Conservation (phyloP, 805 yeast genomes). For the Metschnikowia gelsemii region DNA sequence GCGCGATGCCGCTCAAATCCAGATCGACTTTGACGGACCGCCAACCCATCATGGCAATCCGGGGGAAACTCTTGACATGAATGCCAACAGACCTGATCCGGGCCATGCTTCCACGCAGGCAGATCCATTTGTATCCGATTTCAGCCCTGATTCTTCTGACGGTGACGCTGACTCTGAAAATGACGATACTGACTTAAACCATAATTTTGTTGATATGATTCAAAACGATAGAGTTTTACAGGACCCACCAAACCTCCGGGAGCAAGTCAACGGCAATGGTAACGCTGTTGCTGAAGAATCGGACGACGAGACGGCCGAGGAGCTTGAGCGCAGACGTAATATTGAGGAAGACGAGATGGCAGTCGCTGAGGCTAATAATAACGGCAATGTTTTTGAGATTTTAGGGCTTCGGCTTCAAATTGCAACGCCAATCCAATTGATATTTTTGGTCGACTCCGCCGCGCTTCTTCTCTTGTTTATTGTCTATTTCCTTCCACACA, state of each 20-base stretch:
- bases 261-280: no score
- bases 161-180: background rate
- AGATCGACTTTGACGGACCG: no score
- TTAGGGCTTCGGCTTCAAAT: constrained; percentile 37
- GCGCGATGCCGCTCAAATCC: no score
- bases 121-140: no score
- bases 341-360: constrained; percentile 18
- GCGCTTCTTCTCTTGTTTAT: constrained; percentile 39
- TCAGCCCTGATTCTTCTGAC: no score
- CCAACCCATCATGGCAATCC: no score
- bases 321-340: constrained; percentile 16
- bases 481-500: constrained; percentile 49
- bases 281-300: constrained; percentile 5
- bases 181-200: background rate
- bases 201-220: background rate
- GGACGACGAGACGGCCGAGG: constrained; percentile 19
- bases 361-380: constrained; percentile 17
- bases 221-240: no score
- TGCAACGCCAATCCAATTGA: constrained; percentile 36
- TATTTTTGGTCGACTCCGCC: constrained; percentile 31
- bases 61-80: no score
- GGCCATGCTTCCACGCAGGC: no score
- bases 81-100: no score
- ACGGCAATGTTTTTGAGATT: constrained; percentile 32
- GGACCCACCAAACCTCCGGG: no score